Conservation (phyloP, 441 rosid species). For the Manihot esculenta region DNA sequence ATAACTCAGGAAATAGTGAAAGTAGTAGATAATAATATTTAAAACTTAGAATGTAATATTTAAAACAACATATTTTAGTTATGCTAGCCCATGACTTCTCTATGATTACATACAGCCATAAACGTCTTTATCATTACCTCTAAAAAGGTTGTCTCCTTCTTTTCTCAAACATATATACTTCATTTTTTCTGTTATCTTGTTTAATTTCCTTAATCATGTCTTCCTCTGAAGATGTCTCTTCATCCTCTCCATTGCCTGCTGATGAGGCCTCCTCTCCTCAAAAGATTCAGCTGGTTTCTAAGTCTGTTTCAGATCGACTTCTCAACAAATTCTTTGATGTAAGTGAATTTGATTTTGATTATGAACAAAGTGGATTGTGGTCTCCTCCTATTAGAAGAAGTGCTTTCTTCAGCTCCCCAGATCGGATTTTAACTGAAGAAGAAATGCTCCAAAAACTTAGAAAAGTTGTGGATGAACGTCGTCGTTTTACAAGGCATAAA, state of each 20-base stretch:
- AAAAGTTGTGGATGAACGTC: conserved; percentile 25
- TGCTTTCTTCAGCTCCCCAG: conserved; percentile 61
- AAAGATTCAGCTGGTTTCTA: conserved; percentile 55
- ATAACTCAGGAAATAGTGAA: too few relatives aligned
- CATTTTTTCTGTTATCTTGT: neutral
- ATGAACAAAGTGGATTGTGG: conserved; percentile 69
- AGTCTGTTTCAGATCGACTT: conserved; percentile 59
- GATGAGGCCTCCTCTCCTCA: conserved; percentile 14
- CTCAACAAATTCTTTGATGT: conserved; percentile 65
- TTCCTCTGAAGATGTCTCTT: conserved; percentile 20
- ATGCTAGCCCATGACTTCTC: conserved; percentile 18
- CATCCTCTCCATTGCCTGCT: conserved; percentile 21
- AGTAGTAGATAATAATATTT: too few relatives aligned
- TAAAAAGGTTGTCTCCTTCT: conserved; percentile 22
- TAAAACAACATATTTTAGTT: neutral
- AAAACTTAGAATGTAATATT: neutral
- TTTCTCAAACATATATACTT: neutral
- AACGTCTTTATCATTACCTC: conserved; percentile 37
- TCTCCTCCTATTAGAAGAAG: conserved; percentile 67
- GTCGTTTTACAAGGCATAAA: conserved; percentile 19
- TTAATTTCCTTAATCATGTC: conserved; percentile 29
- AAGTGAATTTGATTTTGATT: conserved; percentile 64
- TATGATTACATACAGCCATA: conserved; percentile 34
- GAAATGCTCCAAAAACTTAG: conserved; percentile 52
- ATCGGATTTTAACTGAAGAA: conserved; percentile 45